phyloP scores from a whole-genome alignment of 805 yeast genomes.

The Saccharomycopsis fibuligera region DNA sequence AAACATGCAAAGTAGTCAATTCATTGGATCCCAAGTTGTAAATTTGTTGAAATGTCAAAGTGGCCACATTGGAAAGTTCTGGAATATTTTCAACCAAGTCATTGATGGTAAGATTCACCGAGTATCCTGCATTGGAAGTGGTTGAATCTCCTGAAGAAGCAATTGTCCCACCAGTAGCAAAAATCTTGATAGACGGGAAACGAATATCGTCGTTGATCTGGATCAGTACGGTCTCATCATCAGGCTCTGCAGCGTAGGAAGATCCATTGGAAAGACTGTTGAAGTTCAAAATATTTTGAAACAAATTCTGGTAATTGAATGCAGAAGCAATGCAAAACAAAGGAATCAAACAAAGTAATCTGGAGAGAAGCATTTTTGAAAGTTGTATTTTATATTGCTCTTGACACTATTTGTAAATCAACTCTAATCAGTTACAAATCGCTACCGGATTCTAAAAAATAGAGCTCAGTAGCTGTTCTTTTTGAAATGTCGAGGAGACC shows the following conservation, averaged over 20 bases:
- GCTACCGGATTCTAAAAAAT: too few species aligned
- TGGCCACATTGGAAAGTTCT: constrained; percentile 16
- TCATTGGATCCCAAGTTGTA: constrained; percentile 21
- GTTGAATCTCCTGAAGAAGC: constrained; percentile 19
- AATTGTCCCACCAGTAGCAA: constrained; percentile 22
- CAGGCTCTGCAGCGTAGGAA: constrained; percentile 11
- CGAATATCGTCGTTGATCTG: constrained; percentile 7
- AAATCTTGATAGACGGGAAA: constrained; percentile 19
- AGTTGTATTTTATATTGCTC: too few species aligned
- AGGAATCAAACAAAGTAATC: too few species aligned
- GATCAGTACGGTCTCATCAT: constrained; percentile 15
- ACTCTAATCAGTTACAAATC: too few species aligned
- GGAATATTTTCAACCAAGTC: constrained; percentile 20
- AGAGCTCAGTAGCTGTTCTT: too few species aligned
- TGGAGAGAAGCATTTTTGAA: too few species aligned
- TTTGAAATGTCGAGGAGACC: too few species aligned
- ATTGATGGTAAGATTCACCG: constrained; percentile 18
- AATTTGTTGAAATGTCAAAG: constrained; percentile 19
- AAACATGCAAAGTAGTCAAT: constrained; percentile 15
- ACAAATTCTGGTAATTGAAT: too few species aligned
- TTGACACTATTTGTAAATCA: too few species aligned
- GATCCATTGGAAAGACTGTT: too few species aligned
- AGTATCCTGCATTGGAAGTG: constrained; percentile 20
- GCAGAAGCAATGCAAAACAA: too few species aligned
- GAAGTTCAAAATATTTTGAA: not conserved